Evolutionary conservation across 371 early-diverging fungal species (phyloP), one percentile per base, ranked within the genome.

Genomic region (Saksenaea vasiformis): DNA sequence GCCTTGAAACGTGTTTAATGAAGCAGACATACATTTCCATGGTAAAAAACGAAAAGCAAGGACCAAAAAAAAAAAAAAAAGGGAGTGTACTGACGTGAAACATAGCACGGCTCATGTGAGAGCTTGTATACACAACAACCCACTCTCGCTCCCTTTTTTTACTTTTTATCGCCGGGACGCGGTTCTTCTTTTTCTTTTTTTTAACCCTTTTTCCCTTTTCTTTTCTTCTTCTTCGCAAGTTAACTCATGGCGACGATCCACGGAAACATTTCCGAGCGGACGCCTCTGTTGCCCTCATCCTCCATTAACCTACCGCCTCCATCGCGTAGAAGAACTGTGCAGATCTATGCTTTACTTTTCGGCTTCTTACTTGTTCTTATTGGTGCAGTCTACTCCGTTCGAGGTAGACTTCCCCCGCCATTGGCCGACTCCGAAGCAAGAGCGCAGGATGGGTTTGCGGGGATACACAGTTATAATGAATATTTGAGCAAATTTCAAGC

Each of bases 401-500:
- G 80, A 13, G 56, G 44, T 15, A 69, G 76, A 8, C 68, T 87
- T 3, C 85, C 87, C 9, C 61, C 59, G 0, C 74, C 87, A 0
- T 65, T 78, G 14, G 80, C 85, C 17, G 81, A 82, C 24, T 62
- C 64, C 0, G 76, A 83, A 31, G 82, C 85, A 9, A 13, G 26
- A n/a, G 58, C 17, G 4, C 22, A n/a, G 10, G 22, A 47, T 22
- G 51, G 22, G 1, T 47, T 47, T 47, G 51, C 51, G 1, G 51
- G 84, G 13, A 61, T 80, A 26, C 80, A 80, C 61, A 83, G 84
- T 1, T 87, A 79, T 64, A 71, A 85, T 19, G 71, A 62, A 19
- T 85, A 87, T 56, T 64, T 87, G 37, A 72, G 65, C 41, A 72
- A 72, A 17, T 82, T 85, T 34, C 76, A 72, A 31, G 74, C 70